phyloP scores from a whole-genome alignment of 495 filamentous ascomycete genomes.

The Thozetella sp. region DNA sequence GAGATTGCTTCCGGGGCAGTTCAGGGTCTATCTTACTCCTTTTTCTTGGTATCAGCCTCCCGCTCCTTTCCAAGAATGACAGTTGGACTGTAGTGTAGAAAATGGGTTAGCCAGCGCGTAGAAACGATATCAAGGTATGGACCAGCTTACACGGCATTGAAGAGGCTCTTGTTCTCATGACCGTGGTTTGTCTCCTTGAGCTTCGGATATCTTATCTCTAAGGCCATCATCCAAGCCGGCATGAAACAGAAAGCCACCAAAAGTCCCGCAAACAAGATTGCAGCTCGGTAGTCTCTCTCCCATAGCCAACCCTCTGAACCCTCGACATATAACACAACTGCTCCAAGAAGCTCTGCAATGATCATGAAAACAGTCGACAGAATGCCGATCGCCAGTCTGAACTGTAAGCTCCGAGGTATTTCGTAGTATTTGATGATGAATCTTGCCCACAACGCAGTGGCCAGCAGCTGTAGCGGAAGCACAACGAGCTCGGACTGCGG shows the following conservation, averaged over 20 bases:
- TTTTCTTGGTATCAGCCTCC: no score
- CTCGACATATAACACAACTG: conserved; percentile 11
- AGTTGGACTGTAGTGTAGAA: no score
- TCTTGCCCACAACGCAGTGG: conserved; percentile 12
- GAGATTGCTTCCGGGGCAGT: no score
- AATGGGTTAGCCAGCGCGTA: no score
- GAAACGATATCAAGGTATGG: no score
- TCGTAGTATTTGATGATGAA: conserved; percentile 17
- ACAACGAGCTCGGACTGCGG: conserved; percentile 2
- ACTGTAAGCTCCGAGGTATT: conserved; percentile 16
- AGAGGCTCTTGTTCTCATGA: no score
- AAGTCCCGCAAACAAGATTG: neutral
- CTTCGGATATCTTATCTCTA: neutral
- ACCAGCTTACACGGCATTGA: no score
- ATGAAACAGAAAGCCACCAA: neutral
- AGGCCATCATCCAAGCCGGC: neutral
- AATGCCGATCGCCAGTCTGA: conserved; percentile 21
- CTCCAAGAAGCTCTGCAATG: conserved; percentile 7
- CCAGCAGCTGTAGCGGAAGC: conserved; percentile 8
- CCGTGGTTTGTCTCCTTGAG: no score
- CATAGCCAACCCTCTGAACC: neutral
- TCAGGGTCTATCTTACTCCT: no score
- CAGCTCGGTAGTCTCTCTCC: neutral
- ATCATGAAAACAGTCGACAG: conserved; percentile 11
- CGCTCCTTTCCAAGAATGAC: no score